A percentile compares a stretch with the other conserved stretches of the same genome.
Conservation (phyloP, 441 rosid genomes). For the Adansonia gregorii region DNA sequence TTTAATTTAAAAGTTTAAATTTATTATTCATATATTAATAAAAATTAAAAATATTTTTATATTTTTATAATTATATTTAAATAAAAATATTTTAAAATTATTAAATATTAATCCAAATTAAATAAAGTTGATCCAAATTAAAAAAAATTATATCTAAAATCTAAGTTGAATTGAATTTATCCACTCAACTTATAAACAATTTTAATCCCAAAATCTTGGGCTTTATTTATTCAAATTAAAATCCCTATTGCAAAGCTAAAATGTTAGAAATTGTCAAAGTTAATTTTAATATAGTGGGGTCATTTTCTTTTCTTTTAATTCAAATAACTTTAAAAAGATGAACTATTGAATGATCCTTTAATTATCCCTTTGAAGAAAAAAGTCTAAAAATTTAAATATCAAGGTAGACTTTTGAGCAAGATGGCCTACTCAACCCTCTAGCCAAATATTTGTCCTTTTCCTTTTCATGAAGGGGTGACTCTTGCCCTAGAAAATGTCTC, state of each 20-base stretch:
- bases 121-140: no score
- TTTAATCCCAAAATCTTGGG: neutral
- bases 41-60: no score
- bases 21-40: no score
- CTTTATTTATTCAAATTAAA: slow-evolving; percentile 21
- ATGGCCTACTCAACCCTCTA: slow-evolving; percentile 22
- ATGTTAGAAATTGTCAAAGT: neutral
- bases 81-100: no score
- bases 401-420: slow-evolving; percentile 32
- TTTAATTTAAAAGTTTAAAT: no score
- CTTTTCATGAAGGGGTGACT: neutral
- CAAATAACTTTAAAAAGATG: neutral
- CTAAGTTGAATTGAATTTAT: no score
- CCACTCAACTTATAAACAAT: no score
- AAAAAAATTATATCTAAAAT: no score
- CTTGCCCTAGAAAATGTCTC: neutral
- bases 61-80: no score
- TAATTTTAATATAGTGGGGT: no score
- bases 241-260: neutral
- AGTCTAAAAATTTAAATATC: slow-evolving; percentile 16
- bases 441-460: neutral
- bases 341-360: neutral
- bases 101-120: no score
- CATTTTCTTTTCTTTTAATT: neutral
- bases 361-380: slow-evolving; percentile 19